phyloP scores from a whole-genome alignment of 345 rosid species.

The Salix udensis region DNA sequence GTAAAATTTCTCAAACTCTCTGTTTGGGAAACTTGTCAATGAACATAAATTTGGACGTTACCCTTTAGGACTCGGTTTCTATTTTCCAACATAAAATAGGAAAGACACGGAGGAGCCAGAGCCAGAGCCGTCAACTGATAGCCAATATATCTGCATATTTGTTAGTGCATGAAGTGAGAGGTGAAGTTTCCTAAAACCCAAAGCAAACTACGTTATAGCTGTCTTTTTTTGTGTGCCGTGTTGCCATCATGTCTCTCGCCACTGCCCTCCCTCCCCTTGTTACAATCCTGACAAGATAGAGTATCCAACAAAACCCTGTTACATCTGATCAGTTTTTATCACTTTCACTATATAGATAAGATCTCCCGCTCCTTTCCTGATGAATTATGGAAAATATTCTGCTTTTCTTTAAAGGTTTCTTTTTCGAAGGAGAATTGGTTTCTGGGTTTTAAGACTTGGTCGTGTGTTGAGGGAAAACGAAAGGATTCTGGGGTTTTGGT shows the following conservation, averaged over 20 bases:
- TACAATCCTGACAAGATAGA: not conserved
- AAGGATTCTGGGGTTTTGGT: not conserved
- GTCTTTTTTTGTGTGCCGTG: slow-evolving; percentile 12
- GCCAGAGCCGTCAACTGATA: not conserved
- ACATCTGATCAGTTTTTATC: not conserved
- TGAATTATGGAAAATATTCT: not conserved
- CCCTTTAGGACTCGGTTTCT: not conserved
- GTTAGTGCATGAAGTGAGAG: slow-evolving; percentile 14
- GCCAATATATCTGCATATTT: not conserved
- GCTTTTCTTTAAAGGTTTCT: not conserved
- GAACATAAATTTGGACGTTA: not conserved
- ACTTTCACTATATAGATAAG: not conserved
- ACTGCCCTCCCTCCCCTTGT: not conserved
- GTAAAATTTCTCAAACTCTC: too few species aligned
- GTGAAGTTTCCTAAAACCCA: slow-evolving; percentile 5
- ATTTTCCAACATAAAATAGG: not conserved
- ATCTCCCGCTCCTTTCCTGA: not conserved
- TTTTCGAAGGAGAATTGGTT: not conserved
- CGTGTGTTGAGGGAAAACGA: not conserved
- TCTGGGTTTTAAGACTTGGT: slow-evolving; percentile 1
- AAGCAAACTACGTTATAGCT: slow-evolving; percentile 1
- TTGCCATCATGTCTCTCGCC: slow-evolving; percentile 2
- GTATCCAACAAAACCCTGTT: not conserved
- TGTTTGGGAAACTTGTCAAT: not conserved
- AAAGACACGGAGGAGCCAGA: not conserved